Evolutionary conservation across 2,329 filamentous ascomycete genomes (phyloP).

Genomic region (Coniella vitis): DNA sequence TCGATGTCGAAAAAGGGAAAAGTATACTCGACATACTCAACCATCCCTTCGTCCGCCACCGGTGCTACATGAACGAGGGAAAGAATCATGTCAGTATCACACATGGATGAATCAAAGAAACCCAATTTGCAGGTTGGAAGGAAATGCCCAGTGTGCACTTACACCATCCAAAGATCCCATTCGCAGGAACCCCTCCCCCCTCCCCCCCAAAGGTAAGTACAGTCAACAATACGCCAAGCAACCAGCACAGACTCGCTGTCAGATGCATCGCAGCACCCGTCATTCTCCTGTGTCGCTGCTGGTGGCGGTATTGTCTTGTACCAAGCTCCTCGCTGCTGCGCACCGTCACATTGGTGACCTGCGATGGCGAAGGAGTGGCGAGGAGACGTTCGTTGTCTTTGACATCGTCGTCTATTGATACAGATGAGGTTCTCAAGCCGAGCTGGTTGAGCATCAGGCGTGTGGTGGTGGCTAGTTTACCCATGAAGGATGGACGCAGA

Average conservation of each 20-base stretch:
- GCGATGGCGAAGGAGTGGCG: constrained; percentile 1
- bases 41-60: not conserved
- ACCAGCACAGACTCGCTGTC: constrained; percentile 3
- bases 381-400: constrained; percentile 7
- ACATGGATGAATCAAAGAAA: no score
- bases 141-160: not conserved
- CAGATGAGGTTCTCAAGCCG: not conserved
- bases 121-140: not conserved
- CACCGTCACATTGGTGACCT: not conserved
- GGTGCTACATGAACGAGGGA: not conserved
- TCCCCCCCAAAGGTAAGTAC: not conserved
- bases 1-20: constrained; percentile 8
- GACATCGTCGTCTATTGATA: not conserved
- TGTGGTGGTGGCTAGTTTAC: not conserved
- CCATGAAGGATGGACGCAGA: not conserved
- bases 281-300: not conserved
- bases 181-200: not conserved
- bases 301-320: not conserved
- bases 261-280: not conserved
- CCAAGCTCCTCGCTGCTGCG: not conserved
- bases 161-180: constrained; percentile 10
- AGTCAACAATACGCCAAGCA: constrained; percentile 2
- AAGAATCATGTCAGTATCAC: not conserved
- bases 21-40: constrained; percentile 6
- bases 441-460: not conserved